Percentiles rank a stretch among this genome's conserved stretches.
Evolutionary conservation across 768 basidiomycete species (phyloP).

Genomic region (Termitomyces sp.): DNA sequence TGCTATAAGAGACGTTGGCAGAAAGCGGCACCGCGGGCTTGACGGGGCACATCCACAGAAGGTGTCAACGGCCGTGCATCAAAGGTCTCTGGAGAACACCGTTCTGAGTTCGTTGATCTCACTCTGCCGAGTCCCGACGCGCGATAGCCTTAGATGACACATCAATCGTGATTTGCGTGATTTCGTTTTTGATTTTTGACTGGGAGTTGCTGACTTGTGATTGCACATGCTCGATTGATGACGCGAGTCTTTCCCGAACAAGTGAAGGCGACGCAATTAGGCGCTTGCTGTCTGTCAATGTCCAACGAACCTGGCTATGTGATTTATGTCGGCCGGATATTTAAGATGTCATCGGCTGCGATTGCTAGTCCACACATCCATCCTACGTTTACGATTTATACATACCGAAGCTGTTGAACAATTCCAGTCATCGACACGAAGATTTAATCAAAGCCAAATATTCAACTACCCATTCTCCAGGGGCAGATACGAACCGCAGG

Average conservation of each 20-base stretch:
- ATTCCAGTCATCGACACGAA: not conserved
- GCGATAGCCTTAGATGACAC: not conserved
- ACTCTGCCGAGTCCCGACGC: not conserved
- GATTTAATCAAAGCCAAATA: no score
- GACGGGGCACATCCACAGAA: not conserved
- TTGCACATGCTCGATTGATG: not conserved
- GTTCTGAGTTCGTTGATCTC: not conserved
- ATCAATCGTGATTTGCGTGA: not conserved
- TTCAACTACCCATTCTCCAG: not conserved
- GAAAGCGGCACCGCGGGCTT: not conserved
- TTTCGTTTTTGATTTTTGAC: not conserved
- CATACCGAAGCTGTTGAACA: not conserved
- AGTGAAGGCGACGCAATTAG: not conserved
- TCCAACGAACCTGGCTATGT: not conserved
- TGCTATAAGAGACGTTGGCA: not conserved
- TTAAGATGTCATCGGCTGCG: not conserved
- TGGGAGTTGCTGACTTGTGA: not conserved
- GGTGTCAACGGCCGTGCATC: conserved; percentile 10
- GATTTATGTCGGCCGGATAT: not conserved
- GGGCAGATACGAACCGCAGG: no score
- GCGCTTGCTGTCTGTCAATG: not conserved
- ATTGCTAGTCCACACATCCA: not conserved
- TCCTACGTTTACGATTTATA: not conserved
- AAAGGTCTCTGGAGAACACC: conserved; percentile 5
- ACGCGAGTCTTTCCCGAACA: not conserved